Conservation (phyloP, 805 yeast genomes). For the Suhomyces sp. region DNA sequence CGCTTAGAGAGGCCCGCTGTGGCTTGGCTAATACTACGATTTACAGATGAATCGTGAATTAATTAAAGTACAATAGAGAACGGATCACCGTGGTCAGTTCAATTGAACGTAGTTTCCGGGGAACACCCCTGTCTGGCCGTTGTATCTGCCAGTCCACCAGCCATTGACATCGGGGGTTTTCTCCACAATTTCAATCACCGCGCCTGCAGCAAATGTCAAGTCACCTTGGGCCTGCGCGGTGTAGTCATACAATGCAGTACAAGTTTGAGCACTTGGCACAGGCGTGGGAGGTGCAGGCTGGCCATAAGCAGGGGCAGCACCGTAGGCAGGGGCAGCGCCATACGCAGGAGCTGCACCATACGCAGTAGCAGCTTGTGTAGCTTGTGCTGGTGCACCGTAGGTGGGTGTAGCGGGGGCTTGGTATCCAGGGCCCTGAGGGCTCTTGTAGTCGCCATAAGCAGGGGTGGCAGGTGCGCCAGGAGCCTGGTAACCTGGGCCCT, state of each 20-base stretch:
- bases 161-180: constrained; percentile 84
- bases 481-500: constrained; percentile 13
- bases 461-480: constrained; percentile 8
- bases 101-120: constrained; percentile 95
- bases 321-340: constrained; percentile 21
- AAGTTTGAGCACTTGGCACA: constrained; percentile 48
- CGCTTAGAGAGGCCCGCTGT: neutral
- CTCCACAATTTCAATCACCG: constrained; percentile 76
- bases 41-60: neutral
- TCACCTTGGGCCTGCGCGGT: constrained; percentile 94
- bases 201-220: constrained; percentile 82
- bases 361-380: constrained; percentile 6
- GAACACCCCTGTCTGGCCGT: constrained; percentile 87
- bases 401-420: constrained; percentile 8
- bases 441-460: neutral
- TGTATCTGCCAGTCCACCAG: constrained; percentile 94
- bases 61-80: neutral
- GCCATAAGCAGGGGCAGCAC: constrained; percentile 12
- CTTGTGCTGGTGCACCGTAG: constrained; percentile 11
- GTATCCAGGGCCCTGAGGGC: neutral
- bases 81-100: constrained; percentile 23
- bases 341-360: constrained; percentile 13
- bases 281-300: constrained; percentile 29
- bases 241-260: constrained; percentile 90
- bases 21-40: neutral